phyloP scores from a whole-genome alignment of 345 rosid species.

The Mercurialis annua region DNA sequence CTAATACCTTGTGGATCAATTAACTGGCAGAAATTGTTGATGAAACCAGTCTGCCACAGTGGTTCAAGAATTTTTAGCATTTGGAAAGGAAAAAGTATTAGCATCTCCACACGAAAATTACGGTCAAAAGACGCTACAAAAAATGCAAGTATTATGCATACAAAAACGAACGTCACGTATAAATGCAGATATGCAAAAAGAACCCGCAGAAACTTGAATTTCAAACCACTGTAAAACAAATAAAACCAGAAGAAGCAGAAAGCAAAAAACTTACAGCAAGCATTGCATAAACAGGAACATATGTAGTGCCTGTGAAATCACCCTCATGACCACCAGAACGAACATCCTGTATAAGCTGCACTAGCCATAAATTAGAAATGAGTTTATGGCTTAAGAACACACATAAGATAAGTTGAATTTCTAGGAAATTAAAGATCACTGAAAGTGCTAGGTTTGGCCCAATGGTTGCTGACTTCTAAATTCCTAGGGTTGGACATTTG shows the following conservation, averaged over 20 bases:
- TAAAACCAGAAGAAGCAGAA: conserved; percentile 18
- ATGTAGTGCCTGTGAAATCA: conserved; percentile 51
- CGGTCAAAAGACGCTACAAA: not conserved
- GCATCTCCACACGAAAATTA: not conserved
- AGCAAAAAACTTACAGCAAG: conserved; percentile 59
- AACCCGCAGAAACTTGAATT: not conserved
- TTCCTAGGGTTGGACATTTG: not conserved
- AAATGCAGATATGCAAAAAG: not conserved
- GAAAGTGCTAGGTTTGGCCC: not conserved
- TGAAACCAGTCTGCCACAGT: conserved; percentile 51
- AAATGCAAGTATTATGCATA: not conserved
- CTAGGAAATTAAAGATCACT: not conserved
- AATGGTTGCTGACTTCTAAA: no score
- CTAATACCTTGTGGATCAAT: conserved; percentile 64
- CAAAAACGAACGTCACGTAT: not conserved
- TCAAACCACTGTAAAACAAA: not conserved
- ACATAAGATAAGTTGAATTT: not conserved
- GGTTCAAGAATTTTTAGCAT: conserved; percentile 18
- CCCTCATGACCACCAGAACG: conserved; percentile 51
- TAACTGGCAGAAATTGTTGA: conserved; percentile 76
- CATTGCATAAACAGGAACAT: conserved; percentile 75
- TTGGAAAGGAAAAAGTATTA: conserved; percentile 4
- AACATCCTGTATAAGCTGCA: conserved; percentile 85
- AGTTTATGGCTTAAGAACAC: not conserved
- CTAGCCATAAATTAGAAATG: not conserved